Percentiles rank a stretch among this genome's conserved stretches.
Evolutionary conservation across 2,329 filamentous ascomycete genomes (phyloP).

Genomic region (Dryadomyces quercus-mongolicae): DNA sequence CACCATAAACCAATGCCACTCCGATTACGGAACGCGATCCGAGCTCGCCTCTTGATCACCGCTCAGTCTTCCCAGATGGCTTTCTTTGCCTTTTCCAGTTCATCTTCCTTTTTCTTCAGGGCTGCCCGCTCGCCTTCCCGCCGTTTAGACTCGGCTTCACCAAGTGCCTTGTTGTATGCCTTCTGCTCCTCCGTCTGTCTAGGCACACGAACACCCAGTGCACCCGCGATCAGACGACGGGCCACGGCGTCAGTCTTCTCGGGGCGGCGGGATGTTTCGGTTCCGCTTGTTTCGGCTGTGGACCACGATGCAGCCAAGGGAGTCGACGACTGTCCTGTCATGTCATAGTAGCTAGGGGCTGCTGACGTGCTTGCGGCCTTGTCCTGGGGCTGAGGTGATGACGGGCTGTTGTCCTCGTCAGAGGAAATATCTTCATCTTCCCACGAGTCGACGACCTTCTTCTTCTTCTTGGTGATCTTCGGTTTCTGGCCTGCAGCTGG

Average conservation of each 20-base stretch:
- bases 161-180: constrained; percentile 71
- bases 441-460: constrained; percentile 58
- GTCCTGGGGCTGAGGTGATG: neutral
- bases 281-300: neutral
- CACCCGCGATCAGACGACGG: constrained; percentile 77
- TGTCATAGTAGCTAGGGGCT: constrained; percentile 13
- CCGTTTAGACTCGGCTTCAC: constrained; percentile 73
- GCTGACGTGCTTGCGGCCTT: neutral
- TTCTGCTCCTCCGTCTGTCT: constrained; percentile 78
- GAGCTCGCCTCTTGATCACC: neutral
- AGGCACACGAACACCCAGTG: constrained; percentile 68
- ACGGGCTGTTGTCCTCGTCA: constrained; percentile 25
- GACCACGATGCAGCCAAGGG: constrained; percentile 1
- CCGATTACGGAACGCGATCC: too few relatives aligned
- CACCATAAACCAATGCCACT: neutral
- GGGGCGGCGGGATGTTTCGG: constrained; percentile 34
- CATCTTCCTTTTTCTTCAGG: constrained; percentile 45
- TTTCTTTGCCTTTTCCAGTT: constrained; percentile 63
- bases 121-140: constrained; percentile 60
- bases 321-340: neutral
- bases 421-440: constrained; percentile 54
- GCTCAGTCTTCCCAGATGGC: constrained; percentile 74
- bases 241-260: constrained; percentile 94
- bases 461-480: constrained; percentile 22
- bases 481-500: neutral